Evolutionary conservation across 2,329 filamentous ascomycete species (phyloP), one percentile per base, ranked within the genome.

Genomic region (Davidsoniella virescens): DNA sequence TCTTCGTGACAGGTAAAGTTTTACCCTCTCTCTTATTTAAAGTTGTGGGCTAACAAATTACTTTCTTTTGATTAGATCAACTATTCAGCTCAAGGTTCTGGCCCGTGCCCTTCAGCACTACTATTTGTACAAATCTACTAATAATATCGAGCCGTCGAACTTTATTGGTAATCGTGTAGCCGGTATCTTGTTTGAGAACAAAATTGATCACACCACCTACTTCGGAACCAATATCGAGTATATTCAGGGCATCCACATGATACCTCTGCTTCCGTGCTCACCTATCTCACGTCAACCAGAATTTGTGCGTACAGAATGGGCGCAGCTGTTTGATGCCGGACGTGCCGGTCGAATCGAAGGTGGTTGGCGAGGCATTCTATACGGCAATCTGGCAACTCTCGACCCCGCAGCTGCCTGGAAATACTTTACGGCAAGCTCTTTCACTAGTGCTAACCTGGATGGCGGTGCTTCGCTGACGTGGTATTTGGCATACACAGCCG

Each of bases 131-230:
- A 71, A 73, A 5, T 70, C 65, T 38, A 68, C 74, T 63, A 94
- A 94, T 63, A 70, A 65, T 47, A 65, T 72, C 16, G 77, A 94
- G 58, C 90, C 90, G 0, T 57, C 71, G 1, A 68, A 80, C n/a
- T 94, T 93, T 61, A 79, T 85, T 55, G 75, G 70, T 40, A 96
- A 96, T 70, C 87, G 84, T 64, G 77, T 73, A 37, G 70, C 72
- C 2, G 76, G 77, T 5, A 81, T 81, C 55, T 62, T 94, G 7
- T 96, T 95, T 59, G 90, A 96, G 66, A 95, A 95, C 69, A 96
- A 96, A 66, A 75, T 87, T 49, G 86, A 96, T 62, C 87, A 95
- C 64, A 82, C 84, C 3, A 95, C 90, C 1, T 95, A 87, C 66
- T 95, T 95, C 59, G 85, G 86, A 43, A 63, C 68, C 47, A 76